Conservation (phyloP, 768 basidiomycete species). For the Tremella yokohamensis region DNA sequence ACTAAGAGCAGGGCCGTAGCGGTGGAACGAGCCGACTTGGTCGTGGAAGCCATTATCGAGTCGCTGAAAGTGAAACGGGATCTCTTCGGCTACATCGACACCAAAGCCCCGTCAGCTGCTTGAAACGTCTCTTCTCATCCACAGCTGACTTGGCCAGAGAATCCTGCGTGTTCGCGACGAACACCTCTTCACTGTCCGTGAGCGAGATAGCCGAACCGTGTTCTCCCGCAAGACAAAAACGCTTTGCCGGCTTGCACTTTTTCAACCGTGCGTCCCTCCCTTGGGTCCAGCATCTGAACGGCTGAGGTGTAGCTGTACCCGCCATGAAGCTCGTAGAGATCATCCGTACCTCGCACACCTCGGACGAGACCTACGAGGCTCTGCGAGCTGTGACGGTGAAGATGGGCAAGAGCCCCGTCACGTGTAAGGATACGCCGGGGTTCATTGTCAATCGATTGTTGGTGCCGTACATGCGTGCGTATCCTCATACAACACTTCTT, state of each 20-base stretch:
- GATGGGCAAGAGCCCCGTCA: slow-evolving; percentile 53
- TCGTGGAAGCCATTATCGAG: slow-evolving; percentile 56
- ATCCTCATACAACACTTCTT: not conserved
- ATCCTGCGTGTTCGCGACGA: slow-evolving; percentile 53
- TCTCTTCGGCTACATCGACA: slow-evolving; percentile 52
- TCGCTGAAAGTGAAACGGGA: slow-evolving; percentile 53
- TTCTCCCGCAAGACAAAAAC: slow-evolving; percentile 37
- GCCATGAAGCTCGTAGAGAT: slow-evolving; percentile 55
- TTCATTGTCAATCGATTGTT: slow-evolving; percentile 55
- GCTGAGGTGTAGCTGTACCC: slow-evolving; percentile 8
- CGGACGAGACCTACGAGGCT: slow-evolving; percentile 46
- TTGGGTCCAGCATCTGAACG: not conserved
- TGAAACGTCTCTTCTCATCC: too few species aligned
- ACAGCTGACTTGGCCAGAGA: slow-evolving; percentile 10
- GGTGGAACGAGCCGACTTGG: slow-evolving; percentile 50
- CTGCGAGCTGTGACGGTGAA: slow-evolving; percentile 50
- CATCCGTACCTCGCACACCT: slow-evolving; percentile 51
- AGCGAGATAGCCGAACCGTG: slow-evolving; percentile 51
- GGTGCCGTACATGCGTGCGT: slow-evolving; percentile 54
- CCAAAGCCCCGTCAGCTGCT: slow-evolving; percentile 44
- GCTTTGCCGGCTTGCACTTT: slow-evolving; percentile 54
- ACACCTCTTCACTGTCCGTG: slow-evolving; percentile 53
- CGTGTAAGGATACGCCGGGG: slow-evolving; percentile 55
- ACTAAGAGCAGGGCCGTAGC: slow-evolving; percentile 36
- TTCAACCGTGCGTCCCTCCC: slow-evolving; percentile 52